phyloP scores from a whole-genome alignment of 2,329 filamentous ascomycete genomes.

The Cryphonectria parasitica region DNA sequence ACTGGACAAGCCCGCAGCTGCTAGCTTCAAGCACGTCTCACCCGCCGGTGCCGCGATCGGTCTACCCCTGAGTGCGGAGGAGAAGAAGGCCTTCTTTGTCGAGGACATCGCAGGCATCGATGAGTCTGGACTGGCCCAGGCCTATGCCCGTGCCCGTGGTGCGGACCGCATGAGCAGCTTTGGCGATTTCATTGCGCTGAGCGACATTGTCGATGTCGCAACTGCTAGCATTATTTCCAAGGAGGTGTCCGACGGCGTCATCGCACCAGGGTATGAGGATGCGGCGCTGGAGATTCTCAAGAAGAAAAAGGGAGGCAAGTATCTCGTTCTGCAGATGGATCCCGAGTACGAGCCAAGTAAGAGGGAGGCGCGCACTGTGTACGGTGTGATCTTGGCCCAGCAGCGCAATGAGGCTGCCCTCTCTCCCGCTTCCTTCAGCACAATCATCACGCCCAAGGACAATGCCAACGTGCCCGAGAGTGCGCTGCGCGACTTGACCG shows the following conservation, averaged over 20 bases:
- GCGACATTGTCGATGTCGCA: constrained; percentile 84
- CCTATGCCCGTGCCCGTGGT: constrained; percentile 92
- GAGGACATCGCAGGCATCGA: constrained; percentile 92
- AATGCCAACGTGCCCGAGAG: constrained; percentile 72
- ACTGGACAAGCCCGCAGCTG: constrained; percentile 84
- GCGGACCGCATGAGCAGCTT: constrained; percentile 99
- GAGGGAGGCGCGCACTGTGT: constrained; percentile 85
- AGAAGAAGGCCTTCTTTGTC: constrained; percentile 98
- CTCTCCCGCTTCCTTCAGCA: constrained; percentile 81
- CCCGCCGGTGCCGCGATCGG: constrained; percentile 95
- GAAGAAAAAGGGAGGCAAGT: constrained; percentile 98
- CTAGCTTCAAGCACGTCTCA: constrained; percentile 99
- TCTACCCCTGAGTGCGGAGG: constrained; percentile 79
- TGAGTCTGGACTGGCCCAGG: constrained; percentile 83
- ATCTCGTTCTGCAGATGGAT: constrained; percentile 95
- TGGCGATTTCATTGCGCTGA: constrained; percentile 93
- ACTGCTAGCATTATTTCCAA: constrained; percentile 98
- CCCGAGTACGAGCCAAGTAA: constrained; percentile 79
- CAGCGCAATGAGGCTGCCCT: constrained; percentile 92
- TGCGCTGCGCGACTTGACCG: constrained; percentile 85
- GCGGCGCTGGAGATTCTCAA: constrained; percentile 88
- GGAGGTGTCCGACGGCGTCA: constrained; percentile 96
- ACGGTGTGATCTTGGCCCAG: constrained; percentile 86
- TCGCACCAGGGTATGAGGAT: constrained; percentile 83
- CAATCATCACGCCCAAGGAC: constrained; percentile 85